Evolutionary conservation across 2,329 filamentous ascomycete genomes (phyloP), one percentile per base, ranked within the genome.

Genomic region (Apiospora pterosperma): DNA sequence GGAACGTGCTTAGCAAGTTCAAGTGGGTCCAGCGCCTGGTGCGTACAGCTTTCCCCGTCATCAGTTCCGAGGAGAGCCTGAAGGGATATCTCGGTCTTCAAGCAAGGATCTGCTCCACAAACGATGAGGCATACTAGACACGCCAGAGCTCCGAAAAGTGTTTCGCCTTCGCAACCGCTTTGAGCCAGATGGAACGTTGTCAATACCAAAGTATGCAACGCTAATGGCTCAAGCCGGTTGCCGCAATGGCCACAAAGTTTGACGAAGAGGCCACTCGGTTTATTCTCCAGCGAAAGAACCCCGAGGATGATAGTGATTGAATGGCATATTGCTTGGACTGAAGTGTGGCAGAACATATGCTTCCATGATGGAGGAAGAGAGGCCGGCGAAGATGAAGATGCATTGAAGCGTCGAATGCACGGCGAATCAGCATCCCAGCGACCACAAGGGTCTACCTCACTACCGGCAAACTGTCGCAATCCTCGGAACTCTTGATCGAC

Each of bases 261-360:
- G n/a, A 59, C 55, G 21, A 36, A 59, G 31, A 59, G 55, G 2
- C 55, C 55, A 36, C 55, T 59, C 6, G 8, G 55, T 14, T 7
- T 58, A 19, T 34, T n/a, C n/a, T n/a, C n/a, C n/a, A n/a, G n/a
- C n/a, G n/a, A n/a, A n/a, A n/a, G n/a, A n/a, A n/a, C n/a, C n/a
- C n/a, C n/a, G 38, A 41, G 19, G 19, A 59, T 36, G n/a, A 1
- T 11, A 31, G 2, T 14, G 3, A 59, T 59, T 36, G 31, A 21
- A 36, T 59, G 36, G 14, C 55, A 59, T 14, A 36, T 16, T 11
- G 34, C 55, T 38, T 38, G 55, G 31, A 38, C 36, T n/a, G 55
- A 59, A 59, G 31, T 59, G n/a, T 59, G 55, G 28, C 55, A 59
- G 34, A 59, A 59, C 55, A 59, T 59, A n/a, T 59, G 55, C 21